Evolutionary conservation across 805 yeast genomes (phyloP).

Genomic region (Starmerella sp.): DNA sequence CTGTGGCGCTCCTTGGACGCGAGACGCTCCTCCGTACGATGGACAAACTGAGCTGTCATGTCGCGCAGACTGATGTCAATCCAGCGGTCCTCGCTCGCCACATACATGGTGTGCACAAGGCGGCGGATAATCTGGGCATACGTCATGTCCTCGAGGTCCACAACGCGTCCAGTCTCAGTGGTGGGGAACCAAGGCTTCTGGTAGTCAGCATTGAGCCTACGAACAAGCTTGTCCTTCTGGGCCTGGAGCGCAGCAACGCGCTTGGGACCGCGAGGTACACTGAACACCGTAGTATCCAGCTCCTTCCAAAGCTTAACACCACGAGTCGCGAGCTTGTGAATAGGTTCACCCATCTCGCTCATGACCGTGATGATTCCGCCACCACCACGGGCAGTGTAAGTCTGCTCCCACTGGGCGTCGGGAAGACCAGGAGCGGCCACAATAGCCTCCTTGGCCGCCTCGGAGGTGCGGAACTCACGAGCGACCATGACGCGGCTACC

Average conservation of each 20-base stretch:
- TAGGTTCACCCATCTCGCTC: conserved; percentile 99
- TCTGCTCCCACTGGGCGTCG: conserved; percentile 82
- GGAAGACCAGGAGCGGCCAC: conserved; percentile 82
- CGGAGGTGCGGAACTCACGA: conserved; percentile 87
- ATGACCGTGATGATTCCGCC: conserved; percentile 82
- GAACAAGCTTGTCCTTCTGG: conserved; percentile 78
- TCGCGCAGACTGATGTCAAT: conserved; percentile 76
- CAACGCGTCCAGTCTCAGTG: conserved; percentile 61
- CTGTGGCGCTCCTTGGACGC: conserved; percentile 43
- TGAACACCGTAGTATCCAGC: conserved; percentile 85
- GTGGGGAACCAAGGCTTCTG: conserved; percentile 98
- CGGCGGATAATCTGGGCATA: conserved; percentile 83
- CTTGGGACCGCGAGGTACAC: conserved; percentile 78
- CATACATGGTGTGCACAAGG: conserved; percentile 78
- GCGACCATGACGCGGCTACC: conserved; percentile 98
- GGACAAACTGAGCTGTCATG: conserved; percentile 73
- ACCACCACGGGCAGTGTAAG: conserved; percentile 92
- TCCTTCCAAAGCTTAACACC: conserved; percentile 97
- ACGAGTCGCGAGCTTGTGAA: conserved; percentile 95
- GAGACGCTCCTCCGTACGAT: conserved; percentile 96
- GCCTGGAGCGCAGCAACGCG: conserved; percentile 62
- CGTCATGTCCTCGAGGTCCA: conserved; percentile 92
- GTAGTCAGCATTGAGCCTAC: conserved; percentile 80
- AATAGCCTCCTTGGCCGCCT: conserved; percentile 86
- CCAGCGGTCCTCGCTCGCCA: conserved; percentile 71